Evolutionary conservation across 495 filamentous ascomycete genomes (phyloP).

Genomic region (Haplographium delicatum): DNA sequence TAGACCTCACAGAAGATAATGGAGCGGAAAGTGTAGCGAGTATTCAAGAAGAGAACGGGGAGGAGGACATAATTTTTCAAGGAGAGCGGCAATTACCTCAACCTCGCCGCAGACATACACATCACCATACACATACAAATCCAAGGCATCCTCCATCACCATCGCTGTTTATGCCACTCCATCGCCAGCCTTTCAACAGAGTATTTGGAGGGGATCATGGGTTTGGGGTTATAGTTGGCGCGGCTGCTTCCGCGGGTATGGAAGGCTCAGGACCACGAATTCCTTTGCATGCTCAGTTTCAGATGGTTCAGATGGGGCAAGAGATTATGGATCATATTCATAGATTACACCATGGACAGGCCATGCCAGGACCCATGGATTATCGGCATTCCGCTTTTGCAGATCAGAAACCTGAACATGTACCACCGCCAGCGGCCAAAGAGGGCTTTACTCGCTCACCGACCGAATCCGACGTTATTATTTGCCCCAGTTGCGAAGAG

Average conservation of each 20-base stretch:
- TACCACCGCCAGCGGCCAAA: slow-evolving; percentile 50
- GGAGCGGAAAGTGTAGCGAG: too few species aligned
- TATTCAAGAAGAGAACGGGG: too few species aligned
- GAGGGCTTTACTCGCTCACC: slow-evolving; percentile 62
- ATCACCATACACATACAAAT: neutral
- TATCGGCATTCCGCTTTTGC: slow-evolving; percentile 26
- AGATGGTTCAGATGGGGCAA: slow-evolving; percentile 1
- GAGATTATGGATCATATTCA: neutral
- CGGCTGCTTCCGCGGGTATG: too few species aligned
- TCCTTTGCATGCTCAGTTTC: neutral
- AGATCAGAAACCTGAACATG: slow-evolving; percentile 39
- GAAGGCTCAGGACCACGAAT: too few species aligned
- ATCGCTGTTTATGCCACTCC: slow-evolving; percentile 16
- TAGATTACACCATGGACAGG: slow-evolving; percentile 1
- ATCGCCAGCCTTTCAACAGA: neutral
- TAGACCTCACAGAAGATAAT: slow-evolving; percentile 30
- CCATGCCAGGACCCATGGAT: slow-evolving; percentile 28
- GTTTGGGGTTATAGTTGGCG: too few species aligned
- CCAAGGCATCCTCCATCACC: slow-evolving; percentile 3
- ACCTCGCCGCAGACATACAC: neutral
- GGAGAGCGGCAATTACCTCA: slow-evolving; percentile 4
- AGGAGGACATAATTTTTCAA: slow-evolving; percentile 15
- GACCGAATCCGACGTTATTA: slow-evolving; percentile 54
- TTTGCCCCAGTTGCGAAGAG: slow-evolving; percentile 67
- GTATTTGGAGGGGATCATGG: neutral